Base-by-base conservation (phyloP, 495 filamentous ascomycete species). In the Penicillium paxilli region DNA sequence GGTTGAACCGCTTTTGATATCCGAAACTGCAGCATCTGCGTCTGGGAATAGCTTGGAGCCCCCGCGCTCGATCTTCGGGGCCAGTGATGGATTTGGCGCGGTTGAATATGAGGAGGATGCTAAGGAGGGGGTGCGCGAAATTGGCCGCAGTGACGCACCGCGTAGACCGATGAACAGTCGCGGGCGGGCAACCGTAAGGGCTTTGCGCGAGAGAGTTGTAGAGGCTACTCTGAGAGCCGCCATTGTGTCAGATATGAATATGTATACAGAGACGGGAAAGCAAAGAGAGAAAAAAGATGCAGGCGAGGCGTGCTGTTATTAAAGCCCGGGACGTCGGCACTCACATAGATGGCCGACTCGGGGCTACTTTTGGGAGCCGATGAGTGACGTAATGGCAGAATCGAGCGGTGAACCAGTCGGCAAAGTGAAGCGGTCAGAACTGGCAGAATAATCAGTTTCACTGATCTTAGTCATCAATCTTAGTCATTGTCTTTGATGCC, bases 1-100 rank as follows among this genome's bases (percentile, higher is more conserved):
- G 0, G 87, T 92, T 51, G 78, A 79, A 58, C 87, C 80, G 49
- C 88, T 80, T 69, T 86, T 80, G 70, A 95, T 82, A 66, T 92
- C 87, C 52, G 83, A 80, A 38, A 94, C 80, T 1, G 88, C 90
- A 41, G 83, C 82, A 30, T 87, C 78, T 10, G 88, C 89, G 47
- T 87, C 89, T 38, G 87, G 83, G 65, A 85, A 84, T 21, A 92
- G 69, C 68, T 94, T 94, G 3, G 75, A 78, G 5, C 56, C 63
- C 3, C 66, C 61, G 16, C 73, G 67, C n/a, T 75, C 68, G 37
- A 75, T 59, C 44, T 61, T 68, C 3, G 73, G 70, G 57, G 63
- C 11, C 3, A 49, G 51, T 1, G 59, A 60, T 8, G 38, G 40
- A 16, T 28, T 25, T 8, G 48, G 32, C 3, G 51, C 49, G n/a